Conservation (phyloP, 176 grass and related monocot species). For the Carex scoparia region DNA sequence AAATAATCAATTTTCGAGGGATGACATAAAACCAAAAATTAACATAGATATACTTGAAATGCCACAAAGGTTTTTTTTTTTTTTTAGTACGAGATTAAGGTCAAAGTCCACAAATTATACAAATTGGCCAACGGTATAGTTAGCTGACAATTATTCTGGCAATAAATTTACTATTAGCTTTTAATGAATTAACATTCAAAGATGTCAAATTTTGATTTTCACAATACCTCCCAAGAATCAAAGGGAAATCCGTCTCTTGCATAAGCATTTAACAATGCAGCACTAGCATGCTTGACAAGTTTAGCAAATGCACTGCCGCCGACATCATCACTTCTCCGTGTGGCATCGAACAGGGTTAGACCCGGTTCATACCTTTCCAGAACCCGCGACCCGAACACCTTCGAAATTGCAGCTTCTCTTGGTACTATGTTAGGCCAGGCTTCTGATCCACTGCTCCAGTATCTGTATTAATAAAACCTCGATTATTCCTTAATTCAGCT, state of each 20-base stretch:
- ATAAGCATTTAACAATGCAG: slow-evolving; percentile 79
- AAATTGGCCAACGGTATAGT: background rate
- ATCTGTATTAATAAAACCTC: slow-evolving; percentile 29
- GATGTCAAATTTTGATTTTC: background rate
- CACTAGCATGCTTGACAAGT: slow-evolving; percentile 82
- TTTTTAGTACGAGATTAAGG: no score
- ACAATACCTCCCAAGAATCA: slow-evolving; percentile 59
- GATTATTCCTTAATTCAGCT: background rate
- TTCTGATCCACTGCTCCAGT: slow-evolving; percentile 85
- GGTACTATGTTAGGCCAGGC: slow-evolving; percentile 80
- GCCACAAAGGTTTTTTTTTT: no score
- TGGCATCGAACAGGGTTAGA: slow-evolving; percentile 78
- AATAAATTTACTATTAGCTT: background rate
- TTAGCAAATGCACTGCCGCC: slow-evolving; percentile 50
- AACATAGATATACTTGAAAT: background rate
- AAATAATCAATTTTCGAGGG: background rate
- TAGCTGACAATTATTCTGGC: background rate
- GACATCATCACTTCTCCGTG: slow-evolving; percentile 62
- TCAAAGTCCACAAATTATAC: no score
- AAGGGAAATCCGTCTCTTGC: slow-evolving; percentile 56
- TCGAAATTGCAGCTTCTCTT: slow-evolving; percentile 64
- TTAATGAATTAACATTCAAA: background rate
- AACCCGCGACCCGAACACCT: slow-evolving; percentile 82
- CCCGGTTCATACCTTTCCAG: slow-evolving; percentile 67
- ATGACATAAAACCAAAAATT: background rate